Base-by-base conservation (phyloP, 768 basidiomycete genomes). In the Leccinum longicurvipes region DNA sequence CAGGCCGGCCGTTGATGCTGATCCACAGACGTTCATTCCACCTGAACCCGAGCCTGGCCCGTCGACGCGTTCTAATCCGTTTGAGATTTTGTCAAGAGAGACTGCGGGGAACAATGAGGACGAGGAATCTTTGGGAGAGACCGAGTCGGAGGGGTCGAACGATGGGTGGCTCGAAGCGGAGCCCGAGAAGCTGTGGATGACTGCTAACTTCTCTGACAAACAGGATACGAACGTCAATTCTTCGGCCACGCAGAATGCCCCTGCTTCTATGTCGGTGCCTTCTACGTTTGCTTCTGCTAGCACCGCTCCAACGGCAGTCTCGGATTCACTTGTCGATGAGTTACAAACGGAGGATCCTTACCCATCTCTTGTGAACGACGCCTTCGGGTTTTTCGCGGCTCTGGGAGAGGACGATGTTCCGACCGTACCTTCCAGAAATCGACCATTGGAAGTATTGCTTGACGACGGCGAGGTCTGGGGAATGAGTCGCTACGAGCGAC, bases 401-500 rank as follows among this genome's bases (percentile, higher is more conserved):
- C 68, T 78, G 8, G 79, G 76, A 1, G 70, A 69, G 25, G 47
- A 61, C 3, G 53, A 41, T 1, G 55, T 77, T 9, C 83, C 83
- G 1, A 36, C 54, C 0, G 52, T 78, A 4, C 82, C 82, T 4
- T 45, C 54, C 0, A 54, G 64, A 12, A 36, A 73, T 59, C 77
- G 82, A 1, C 47, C 69, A 2, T 46, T 85, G 11, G 65, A 71
- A 1, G 62, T 59, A 4, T 70, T 84, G 12, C 67, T 81, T 3
- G 49, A 46, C 0, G 48, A 64, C 0, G 73, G 63, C 1, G 64
- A 73, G 28, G 72, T 86, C 19, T 89, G 87, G 87, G 49, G 57
- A 0, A 76, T 86, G 76, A 83, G 83, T 3, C 44, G 42, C 4
- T 7, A 28, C 1, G 88, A 89, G 62, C 78, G 87, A 2, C 44